Percentiles rank a stretch among this genome's conserved stretches.
phyloP scores from a whole-genome alignment of 371 early-diverging fungal species.

The Saksenaea vasiformis region DNA sequence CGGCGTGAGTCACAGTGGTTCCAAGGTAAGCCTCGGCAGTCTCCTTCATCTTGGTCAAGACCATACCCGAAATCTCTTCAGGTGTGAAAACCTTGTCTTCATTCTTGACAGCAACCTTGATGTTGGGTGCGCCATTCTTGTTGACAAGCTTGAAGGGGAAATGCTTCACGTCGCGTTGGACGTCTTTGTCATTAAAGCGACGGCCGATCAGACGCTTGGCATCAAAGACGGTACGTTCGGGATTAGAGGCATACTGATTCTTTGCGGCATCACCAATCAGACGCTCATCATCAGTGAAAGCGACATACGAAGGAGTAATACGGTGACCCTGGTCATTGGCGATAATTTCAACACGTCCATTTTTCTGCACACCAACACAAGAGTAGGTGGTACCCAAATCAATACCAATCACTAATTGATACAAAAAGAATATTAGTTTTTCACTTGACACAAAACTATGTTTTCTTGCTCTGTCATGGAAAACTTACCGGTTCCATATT shows the following conservation, averaged over 20 bases:
- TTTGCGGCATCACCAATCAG: constrained; percentile 90
- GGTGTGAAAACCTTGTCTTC: constrained; percentile 93
- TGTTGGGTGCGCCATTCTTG: constrained; percentile 81
- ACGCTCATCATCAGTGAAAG: constrained; percentile 82
- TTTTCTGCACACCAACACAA: constrained; percentile 92
- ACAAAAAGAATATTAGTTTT: constrained; percentile 1
- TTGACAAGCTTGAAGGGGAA: constrained; percentile 88
- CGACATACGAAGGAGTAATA: constrained; percentile 91
- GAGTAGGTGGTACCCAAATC: constrained; percentile 99
- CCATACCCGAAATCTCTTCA: constrained; percentile 97
- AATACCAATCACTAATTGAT: constrained; percentile 46
- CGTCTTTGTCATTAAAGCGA: constrained; percentile 80
- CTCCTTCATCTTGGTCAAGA: constrained; percentile 96
- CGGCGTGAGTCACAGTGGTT: constrained; percentile 79
- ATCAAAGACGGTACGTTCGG: constrained; percentile 90
- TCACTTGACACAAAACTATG: background rate
- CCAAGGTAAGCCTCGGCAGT: constrained; percentile 97
- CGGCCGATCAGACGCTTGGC: constrained; percentile 96
- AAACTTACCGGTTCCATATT: constrained; percentile 55
- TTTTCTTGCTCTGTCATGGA: background rate
- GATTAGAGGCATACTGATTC: constrained; percentile 82
- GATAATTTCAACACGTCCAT: constrained; percentile 84
- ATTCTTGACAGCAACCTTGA: constrained; percentile 85
- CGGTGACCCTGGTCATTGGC: constrained; percentile 80
- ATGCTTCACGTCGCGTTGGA: constrained; percentile 87